A percentile compares a stretch with the other conserved stretches of the same genome.
Evolutionary conservation across 179 eudicot species (phyloP).

Genomic region (Beta lomatogona): DNA sequence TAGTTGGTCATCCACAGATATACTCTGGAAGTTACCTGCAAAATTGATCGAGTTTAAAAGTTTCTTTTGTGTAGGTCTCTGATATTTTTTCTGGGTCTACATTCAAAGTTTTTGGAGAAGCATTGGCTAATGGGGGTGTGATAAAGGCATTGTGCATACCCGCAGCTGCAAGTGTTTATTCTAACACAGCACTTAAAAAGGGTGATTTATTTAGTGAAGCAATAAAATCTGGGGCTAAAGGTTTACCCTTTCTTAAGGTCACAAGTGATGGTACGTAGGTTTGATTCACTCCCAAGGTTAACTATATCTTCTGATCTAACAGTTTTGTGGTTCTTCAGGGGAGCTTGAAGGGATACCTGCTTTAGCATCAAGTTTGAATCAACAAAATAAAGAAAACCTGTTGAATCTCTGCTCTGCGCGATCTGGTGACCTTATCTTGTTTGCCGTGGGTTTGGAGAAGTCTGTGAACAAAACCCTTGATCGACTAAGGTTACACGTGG

Average conservation of each 20-base stretch:
- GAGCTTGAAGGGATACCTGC: constrained; percentile 80
- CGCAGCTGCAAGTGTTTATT: constrained; percentile 72
- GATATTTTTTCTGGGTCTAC: constrained; percentile 60
- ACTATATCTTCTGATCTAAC: constrained; percentile 14
- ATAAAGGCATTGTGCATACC: constrained; percentile 79
- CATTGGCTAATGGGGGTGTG: constrained; percentile 67
- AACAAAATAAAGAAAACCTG: constrained; percentile 48
- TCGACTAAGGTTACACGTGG: constrained; percentile 68
- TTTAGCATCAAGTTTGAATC: constrained; percentile 63
- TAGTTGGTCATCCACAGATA: not conserved
- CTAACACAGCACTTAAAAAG: constrained; percentile 86
- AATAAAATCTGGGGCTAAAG: constrained; percentile 91
- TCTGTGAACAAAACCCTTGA: constrained; percentile 84
- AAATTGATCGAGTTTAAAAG: not conserved
- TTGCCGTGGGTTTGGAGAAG: constrained; percentile 73
- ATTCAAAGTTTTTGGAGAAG: constrained; percentile 84
- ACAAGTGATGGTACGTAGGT: constrained; percentile 60
- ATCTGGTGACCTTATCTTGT: constrained; percentile 83
- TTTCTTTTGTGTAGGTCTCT: constrained; percentile 61
- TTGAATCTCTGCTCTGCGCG: constrained; percentile 58
- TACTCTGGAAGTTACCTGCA: not conserved
- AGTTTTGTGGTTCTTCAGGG: constrained; percentile 44
- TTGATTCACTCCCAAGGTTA: not conserved
- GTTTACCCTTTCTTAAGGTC: constrained; percentile 91
- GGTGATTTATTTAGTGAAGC: constrained; percentile 86